Evolutionary conservation across 495 filamentous ascomycete genomes (phyloP), one percentile per base, ranked within the genome.

Genomic region (Aspergillus mulundensis): DNA sequence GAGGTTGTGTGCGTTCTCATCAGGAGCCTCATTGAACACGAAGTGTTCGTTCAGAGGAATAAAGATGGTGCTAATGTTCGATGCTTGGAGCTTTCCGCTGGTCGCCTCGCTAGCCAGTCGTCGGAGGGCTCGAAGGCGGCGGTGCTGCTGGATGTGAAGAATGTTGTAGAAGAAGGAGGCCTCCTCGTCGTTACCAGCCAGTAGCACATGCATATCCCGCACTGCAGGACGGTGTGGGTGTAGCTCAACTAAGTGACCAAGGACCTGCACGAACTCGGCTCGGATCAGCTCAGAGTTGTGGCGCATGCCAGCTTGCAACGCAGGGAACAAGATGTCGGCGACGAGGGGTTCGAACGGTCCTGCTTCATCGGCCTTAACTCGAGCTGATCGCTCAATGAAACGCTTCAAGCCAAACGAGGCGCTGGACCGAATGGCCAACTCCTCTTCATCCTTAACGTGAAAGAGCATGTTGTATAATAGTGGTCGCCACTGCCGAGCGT

Each of bases 11-110:
- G 87, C 88, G 58, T 84, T 85, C 56, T 87, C 87, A 45, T 89
- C 86, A 21, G 84, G 88, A 15, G 82, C 81, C 53, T 83, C 79
- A 59, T 90, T 85, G 62, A 97, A 93, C 21, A 96, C 82, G 63
- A 96, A 97, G 66, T 96, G 91, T 65, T 99, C 94, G 16, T 96
- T 80, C 11, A 97, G 78, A 1, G 94, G 95, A 24, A 97, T 79
- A 66, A 97, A 90, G 67, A 96, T 87, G 39, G 92, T 85, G 61
- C 85, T 84, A 59, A 96, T 78, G 61, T 95, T 93, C 40, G 81
- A 81, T 61, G 88, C 87, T 43, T 78, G 78, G 21, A 97, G 69
- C 36, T 80, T 71, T 18, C 81, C 80, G 50, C 81, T 80, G 3
- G 75, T 65, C 32, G 87, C 87, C 50, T 85, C 84, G 11, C 70